These are phyloP conservation scores for Narthecium ossifragum DNA, from an alignment of 106 monocot genomes.

Conservation along the genomic window DNA sequence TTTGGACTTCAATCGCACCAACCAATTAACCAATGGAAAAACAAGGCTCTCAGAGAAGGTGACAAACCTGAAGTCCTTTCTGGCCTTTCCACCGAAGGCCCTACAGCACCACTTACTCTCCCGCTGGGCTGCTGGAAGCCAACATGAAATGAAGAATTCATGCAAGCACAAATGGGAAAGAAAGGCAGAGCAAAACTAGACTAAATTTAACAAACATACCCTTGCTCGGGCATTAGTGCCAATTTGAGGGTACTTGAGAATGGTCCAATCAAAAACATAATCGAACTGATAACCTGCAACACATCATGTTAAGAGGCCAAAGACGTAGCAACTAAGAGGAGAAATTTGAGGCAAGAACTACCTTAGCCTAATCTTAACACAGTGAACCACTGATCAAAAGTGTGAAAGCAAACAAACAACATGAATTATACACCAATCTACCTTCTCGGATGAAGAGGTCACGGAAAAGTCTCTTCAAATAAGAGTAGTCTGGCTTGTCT, in stretches of 20 bases:
- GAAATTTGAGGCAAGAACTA: too few species aligned
- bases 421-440: conserved; percentile 4
- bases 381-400: too few species aligned
- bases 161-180: not conserved
- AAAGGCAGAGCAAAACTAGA: not conserved
- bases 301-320: not conserved
- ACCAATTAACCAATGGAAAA: not conserved
- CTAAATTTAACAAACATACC: conserved; percentile 26
- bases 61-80: conserved; percentile 51
- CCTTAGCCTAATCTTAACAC: too few species aligned
- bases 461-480: conserved; percentile 68
- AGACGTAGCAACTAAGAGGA: too few species aligned
- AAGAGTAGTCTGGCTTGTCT: conserved; percentile 71
- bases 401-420: not conserved
- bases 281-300: conserved; percentile 83
- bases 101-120: conserved; percentile 40
- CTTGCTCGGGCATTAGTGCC: conserved; percentile 37
- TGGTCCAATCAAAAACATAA: conserved; percentile 94
- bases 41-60: not conserved
- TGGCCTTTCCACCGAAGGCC: conserved; percentile 44
- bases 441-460: conserved; percentile 84
- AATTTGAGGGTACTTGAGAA: conserved; percentile 66
- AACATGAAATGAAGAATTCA: not conserved
- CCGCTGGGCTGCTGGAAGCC: conserved; percentile 42
- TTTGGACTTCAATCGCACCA: not conserved